Conservation (phyloP, 768 basidiomycete species). For the Xerocomus potaroensis region DNA sequence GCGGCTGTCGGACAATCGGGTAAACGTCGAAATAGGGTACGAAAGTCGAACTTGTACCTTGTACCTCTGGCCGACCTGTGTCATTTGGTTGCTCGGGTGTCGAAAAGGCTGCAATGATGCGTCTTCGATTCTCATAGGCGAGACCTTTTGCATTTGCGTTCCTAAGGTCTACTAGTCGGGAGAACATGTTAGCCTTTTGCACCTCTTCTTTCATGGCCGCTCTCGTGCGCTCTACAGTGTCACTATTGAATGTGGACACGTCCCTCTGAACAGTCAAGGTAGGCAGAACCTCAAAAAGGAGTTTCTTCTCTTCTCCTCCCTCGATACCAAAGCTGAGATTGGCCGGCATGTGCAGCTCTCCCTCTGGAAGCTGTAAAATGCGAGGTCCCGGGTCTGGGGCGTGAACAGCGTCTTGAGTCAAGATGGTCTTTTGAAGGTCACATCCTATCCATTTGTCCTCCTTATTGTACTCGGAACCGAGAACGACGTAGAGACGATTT, state of each 20-base stretch:
- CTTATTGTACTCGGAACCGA: constrained; percentile 65
- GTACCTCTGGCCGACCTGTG: constrained; percentile 83
- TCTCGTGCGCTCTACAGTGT: constrained; percentile 19
- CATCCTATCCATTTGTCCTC: constrained; percentile 64
- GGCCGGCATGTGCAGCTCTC: constrained; percentile 44
- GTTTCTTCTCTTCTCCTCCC: constrained; percentile 42
- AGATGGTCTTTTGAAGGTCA: constrained; percentile 60
- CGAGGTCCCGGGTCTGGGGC: constrained; percentile 18
- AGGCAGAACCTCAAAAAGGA: constrained; percentile 70
- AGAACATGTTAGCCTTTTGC: constrained; percentile 52
- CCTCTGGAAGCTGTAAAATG: constrained; percentile 31
- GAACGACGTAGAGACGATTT: constrained; percentile 59
- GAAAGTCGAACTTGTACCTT: constrained; percentile 49
- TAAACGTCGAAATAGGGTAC: background rate
- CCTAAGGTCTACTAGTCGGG: constrained; percentile 71
- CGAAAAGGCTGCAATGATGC: constrained; percentile 80
- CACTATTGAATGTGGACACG: constrained; percentile 16
- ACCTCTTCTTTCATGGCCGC: constrained; percentile 34
- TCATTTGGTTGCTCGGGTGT: constrained; percentile 60
- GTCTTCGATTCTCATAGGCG: constrained; percentile 77
- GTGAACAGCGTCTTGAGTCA: constrained; percentile 49
- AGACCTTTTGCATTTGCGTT: constrained; percentile 89
- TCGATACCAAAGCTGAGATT: constrained; percentile 66
- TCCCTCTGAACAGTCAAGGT: constrained; percentile 39
- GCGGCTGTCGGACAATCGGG: constrained; percentile 53